Evolutionary conservation across 2,329 filamentous ascomycete genomes (phyloP).

Genomic region (Coleophoma cylindrospora): DNA sequence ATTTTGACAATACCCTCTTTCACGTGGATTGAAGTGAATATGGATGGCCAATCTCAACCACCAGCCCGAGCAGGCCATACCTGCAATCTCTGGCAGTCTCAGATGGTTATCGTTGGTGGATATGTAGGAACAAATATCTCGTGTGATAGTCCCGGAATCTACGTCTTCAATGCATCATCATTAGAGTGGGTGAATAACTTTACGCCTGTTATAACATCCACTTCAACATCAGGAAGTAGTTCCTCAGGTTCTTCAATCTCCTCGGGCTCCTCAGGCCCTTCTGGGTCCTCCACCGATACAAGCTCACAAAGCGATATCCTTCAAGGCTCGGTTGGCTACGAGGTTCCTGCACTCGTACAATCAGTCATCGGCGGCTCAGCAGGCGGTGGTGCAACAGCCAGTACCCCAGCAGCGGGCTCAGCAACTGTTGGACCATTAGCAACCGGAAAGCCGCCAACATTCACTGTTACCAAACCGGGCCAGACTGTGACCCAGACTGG

Average conservation of each 20-base stretch:
- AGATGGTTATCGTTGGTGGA: constrained; percentile 67
- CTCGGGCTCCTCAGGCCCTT: constrained; percentile 33
- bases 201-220: constrained; percentile 45
- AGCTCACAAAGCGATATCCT: constrained; percentile 33
- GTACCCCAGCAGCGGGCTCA: constrained; percentile 53
- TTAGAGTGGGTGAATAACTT: constrained; percentile 61
- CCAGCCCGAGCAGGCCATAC: constrained; percentile 62
- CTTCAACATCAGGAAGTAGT: constrained; percentile 4
- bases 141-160: constrained; percentile 66
- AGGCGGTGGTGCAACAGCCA: constrained; percentile 61
- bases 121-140: constrained; percentile 56
- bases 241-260: constrained; percentile 33
- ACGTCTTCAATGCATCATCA: constrained; percentile 66
- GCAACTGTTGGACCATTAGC: constrained; percentile 66
- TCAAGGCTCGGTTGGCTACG: constrained; percentile 58
- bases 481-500: constrained; percentile 36
- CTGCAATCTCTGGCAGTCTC: constrained; percentile 64
- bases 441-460: constrained; percentile 64
- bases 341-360: constrained; percentile 58
- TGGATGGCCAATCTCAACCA: constrained; percentile 46
- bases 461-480: constrained; percentile 54
- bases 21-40: constrained; percentile 65
- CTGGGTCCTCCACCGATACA: background rate
- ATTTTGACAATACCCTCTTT: constrained; percentile 70
- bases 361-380: constrained; percentile 56